Conservation (phyloP, 805 yeast genomes). For the Debaryomyces prosopidis region DNA sequence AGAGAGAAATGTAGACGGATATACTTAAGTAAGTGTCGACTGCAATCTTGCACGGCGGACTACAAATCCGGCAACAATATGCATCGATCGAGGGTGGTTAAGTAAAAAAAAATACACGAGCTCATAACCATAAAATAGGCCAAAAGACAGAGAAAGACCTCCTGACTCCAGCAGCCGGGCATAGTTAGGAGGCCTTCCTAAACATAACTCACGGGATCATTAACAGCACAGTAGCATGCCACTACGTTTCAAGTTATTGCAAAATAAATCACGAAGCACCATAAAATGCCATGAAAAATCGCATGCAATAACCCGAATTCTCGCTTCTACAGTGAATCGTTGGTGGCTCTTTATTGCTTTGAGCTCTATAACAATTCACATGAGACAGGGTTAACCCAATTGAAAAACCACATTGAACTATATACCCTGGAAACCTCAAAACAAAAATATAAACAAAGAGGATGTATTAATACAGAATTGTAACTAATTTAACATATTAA, state of each 20-base stretch:
- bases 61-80: too few relatives aligned
- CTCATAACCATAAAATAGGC: neutral
- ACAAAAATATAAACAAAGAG: conserved; percentile 15
- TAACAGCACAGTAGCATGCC: neutral
- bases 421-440: conserved; percentile 19
- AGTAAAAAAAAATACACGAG: neutral
- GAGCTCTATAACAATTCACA: conserved; percentile 42
- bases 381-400: conserved; percentile 19
- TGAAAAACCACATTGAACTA: conserved; percentile 28
- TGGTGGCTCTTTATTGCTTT: conserved; percentile 46
- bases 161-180: neutral
- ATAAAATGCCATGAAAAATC: conserved; percentile 5
- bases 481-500: conserved; percentile 4
- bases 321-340: conserved; percentile 36
- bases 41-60: too few relatives aligned
- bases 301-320: conserved; percentile 14
- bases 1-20: too few relatives aligned
- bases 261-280: conserved; percentile 3
- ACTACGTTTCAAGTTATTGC: conserved; percentile 3
- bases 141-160: neutral
- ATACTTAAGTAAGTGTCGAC: too few relatives aligned
- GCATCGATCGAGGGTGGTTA: too few relatives aligned
- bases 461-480: conserved; percentile 20
- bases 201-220: neutral
- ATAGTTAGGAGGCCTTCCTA: neutral